phyloP scores from a whole-genome alignment of 129 eudicot species.

The Tagetes erecta region DNA sequence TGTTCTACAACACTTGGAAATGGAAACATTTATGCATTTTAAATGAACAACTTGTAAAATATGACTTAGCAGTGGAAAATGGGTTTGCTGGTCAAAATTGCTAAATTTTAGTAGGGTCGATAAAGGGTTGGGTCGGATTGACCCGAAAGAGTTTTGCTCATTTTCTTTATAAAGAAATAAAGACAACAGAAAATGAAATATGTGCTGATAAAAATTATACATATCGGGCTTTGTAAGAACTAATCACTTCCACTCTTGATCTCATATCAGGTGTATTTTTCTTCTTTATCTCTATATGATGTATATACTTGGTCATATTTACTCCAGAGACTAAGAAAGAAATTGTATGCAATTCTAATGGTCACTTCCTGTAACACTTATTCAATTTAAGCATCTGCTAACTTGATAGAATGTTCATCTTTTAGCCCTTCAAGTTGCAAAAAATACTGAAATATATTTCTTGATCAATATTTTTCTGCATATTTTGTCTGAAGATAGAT shows the following conservation, averaged over 20 bases:
- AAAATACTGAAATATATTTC: background rate
- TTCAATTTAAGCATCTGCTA: background rate
- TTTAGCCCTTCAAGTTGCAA: background rate
- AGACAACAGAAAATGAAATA: background rate
- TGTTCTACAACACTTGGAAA: background rate
- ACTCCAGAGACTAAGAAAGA: background rate
- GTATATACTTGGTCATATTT: background rate
- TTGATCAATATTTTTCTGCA: background rate
- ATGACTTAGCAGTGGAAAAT: conserved; percentile 5
- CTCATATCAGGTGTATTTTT: no score
- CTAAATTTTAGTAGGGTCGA: background rate
- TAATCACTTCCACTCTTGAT: background rate
- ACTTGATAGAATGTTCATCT: background rate
- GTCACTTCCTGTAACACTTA: background rate
- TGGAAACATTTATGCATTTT: background rate
- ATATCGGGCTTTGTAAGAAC: background rate
- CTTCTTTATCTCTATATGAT: background rate
- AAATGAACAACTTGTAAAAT: background rate
- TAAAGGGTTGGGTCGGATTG: background rate
- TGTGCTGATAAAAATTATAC: background rate
- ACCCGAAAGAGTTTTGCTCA: background rate
- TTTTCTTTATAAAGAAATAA: background rate
- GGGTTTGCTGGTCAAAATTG: background rate
- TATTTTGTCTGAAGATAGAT: background rate
- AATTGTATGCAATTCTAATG: background rate